Evolutionary conservation across 768 basidiomycete genomes (phyloP), one percentile per base, ranked within the genome.

Genomic region (Dacryopinax spathularia): DNA sequence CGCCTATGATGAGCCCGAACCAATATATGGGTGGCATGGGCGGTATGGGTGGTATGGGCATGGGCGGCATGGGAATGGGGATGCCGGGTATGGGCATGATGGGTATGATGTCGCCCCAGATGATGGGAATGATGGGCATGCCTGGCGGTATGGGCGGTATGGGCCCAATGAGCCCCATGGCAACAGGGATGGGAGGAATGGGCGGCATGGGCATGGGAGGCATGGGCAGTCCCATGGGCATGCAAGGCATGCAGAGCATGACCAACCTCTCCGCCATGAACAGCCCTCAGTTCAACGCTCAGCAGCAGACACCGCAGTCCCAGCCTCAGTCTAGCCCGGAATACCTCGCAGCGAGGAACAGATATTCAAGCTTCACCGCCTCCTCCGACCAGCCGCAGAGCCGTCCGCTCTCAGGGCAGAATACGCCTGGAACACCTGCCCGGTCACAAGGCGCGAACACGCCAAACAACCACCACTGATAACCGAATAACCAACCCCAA

Each of bases 21-120:
- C 63, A 35, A 33, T 34, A 16, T 62, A 9, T 31, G 33, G 18
- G 69, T 65, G 79, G 74, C 43, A 70, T 73, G 27, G 72, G 71
- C 56, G 68, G 65, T 22, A 70, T 69, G 69, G 65, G 31, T 39
- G 27, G 65, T 43, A 59, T 60, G 62, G 31, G 60, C 36, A 64
- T 60, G 61, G 18, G 39, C 29, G 56, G 59, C 48, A 68, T 61
- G 66, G 64, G 66, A 1, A 68, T 68, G 34, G 66, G 67, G 16
- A 75, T 75, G 75, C 73, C 72, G 1, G 72, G 72, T 15, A 72
- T 72, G 60, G 63, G 66, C 22, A 62, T 60, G 25, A 68, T 65
- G 61, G 43, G 62, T 62, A 59, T 36, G 18, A 61, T 65, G 62
- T 67, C 48, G 33, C 41, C 31, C 2, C 63, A 63, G 34, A 60